Base-by-base conservation (phyloP, 495 filamentous ascomycete genomes). In the Letharia columbiana region DNA sequence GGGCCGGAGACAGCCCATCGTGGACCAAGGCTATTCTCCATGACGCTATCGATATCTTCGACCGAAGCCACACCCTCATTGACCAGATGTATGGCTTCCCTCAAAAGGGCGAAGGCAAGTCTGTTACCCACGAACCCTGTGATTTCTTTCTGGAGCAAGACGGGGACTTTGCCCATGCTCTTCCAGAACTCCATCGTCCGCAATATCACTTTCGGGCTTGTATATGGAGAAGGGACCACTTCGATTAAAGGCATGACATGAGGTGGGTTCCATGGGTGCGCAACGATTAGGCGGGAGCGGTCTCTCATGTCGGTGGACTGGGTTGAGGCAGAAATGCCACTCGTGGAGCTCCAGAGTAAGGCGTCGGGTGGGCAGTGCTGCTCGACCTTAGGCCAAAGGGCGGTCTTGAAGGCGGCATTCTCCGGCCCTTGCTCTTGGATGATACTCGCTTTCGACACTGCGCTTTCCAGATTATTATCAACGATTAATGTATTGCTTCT, bases 161-260 rank as follows among this genome's bases (percentile, higher is more conserved):
- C 76, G 0, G 85, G 83, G 3, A 76, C 78, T 23, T 83, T 76
- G 7, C 78, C 79, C 3, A 81, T 64, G 2, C 67, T 70, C 2
- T 70, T 49, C 70, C 83, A 87, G 68, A 84, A 87, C 3, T 71
- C 68, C 45, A 78, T 69, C 17, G 79, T 84, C 56, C 74, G 73
- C 20, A 79, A 73, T 2, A 84, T 76, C 9, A 78, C 64, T 41
- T 71, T 71, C 2, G 73, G 35, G 1, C 67, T 63, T 0, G 84
- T 84, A 20, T 66, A 45, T 0, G 77, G 72, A 0, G 78, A 75
- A 0, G 83, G 83, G 2, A 86, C 85, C 63, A 86, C 72, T 71
- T 87, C 84, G n/a, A 87, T 73, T 0, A 87, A 68, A 0, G 85
- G 84, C 79, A 87, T 86, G 40, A 87, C 76, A 69, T 87, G 83